phyloP scores from a whole-genome alignment of 148 eudicot genomes.

The Simmondsia chinensis region DNA sequence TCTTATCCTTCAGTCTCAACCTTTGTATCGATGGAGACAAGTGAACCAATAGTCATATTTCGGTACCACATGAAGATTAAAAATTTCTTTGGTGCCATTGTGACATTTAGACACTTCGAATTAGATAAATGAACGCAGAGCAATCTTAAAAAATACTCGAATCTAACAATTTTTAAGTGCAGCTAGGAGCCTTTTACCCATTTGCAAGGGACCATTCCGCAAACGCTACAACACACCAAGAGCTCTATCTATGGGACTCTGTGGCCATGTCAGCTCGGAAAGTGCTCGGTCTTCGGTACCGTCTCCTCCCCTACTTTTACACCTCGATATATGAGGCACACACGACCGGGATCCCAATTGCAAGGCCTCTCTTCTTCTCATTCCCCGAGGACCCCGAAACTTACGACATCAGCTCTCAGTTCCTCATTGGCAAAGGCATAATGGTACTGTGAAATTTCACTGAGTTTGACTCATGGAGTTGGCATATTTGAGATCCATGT shows the following conservation, averaged over 20 bases:
- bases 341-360: slow-evolving; percentile 48
- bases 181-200: slow-evolving; percentile 92
- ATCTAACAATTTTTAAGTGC: too few species aligned
- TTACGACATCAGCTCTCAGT: slow-evolving; percentile 55
- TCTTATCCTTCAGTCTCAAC: too few species aligned
- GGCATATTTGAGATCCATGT: too few species aligned
- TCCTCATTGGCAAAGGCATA: slow-evolving; percentile 66
- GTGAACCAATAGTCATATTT: too few species aligned
- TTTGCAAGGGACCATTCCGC: slow-evolving; percentile 74
- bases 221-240: slow-evolving; percentile 30
- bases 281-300: slow-evolving; percentile 70
- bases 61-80: too few species aligned
- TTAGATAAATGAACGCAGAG: too few species aligned
- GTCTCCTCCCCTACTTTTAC: slow-evolving; percentile 68
- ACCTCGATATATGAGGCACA: slow-evolving; percentile 63
- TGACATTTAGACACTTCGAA: too few species aligned
- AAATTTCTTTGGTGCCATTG: too few species aligned
- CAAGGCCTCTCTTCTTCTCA: slow-evolving; percentile 77
- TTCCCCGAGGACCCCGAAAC: slow-evolving; percentile 49
- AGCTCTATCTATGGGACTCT: slow-evolving; percentile 72
- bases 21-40: too few species aligned
- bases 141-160: too few species aligned
- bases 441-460: too few species aligned
- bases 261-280: slow-evolving; percentile 66
- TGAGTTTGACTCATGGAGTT: too few species aligned